Base-by-base conservation (phyloP, 495 filamentous ascomycete species). In the Penicillium atrosanguineum region DNA sequence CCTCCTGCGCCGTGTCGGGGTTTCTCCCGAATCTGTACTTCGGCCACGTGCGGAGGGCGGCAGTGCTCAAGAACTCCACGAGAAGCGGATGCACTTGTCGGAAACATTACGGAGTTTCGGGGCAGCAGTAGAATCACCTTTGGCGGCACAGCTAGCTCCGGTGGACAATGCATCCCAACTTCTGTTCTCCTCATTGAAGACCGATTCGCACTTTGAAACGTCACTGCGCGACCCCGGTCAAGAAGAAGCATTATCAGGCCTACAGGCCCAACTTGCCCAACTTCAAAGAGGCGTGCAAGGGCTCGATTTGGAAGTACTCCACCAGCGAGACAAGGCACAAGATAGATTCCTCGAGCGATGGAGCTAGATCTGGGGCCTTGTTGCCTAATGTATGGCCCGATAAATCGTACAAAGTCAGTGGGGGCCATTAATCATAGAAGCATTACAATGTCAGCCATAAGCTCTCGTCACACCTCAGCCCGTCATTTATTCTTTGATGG, bases 1-100 rank as follows among this genome's bases (percentile, higher is more conserved):
- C 29, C 51, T 76, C 15, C 50, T 76, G 44, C 72, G 73, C 25
- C 73, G 71, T 15, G 54, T 72, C 12, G 75, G 72, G 1, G 39
- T 77, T 18, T 61, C 68, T 8, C 55, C 59, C 6, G 69, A 71
- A 54, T 67, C 67, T 6, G 57, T 70, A 0, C 58, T 70, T 43
- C 59, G 61, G 3, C 56, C 65, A 3, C 61, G 64, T 29, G 60
- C 39, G 46, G 58, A 59, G 8, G 51, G 55, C 45, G 59, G 48
- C 37, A 57, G 59, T 42, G 57, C 48, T 15, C 44, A 46, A 16
- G 50, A 54, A 14, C 64, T 76, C 7, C 42, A 60, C 19, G 67
- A 70, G 39, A 74, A 71, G 53, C 55, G 67, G 50, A 34, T 56
- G 11, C 52, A 69, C 19, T 58, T 72, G 56, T 52, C 63, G 8